Evolutionary conservation across 805 yeast species (phyloP).

Genomic region (Nakazawaea wickerhamii): DNA sequence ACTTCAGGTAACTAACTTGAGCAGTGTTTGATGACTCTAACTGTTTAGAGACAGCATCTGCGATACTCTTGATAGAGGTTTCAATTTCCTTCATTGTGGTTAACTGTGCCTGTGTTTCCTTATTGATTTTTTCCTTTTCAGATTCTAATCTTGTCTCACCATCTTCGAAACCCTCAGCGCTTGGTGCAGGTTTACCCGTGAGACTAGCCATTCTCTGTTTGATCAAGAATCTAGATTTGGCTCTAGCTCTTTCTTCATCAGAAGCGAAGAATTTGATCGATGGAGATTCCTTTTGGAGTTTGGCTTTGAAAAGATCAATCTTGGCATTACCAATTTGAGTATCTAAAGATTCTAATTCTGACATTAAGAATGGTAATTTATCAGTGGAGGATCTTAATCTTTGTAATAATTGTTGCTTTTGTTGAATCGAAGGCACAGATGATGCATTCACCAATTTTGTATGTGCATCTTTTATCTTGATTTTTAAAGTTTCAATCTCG

Average conservation of each 20-base stretch:
- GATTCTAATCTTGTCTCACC: conserved; percentile 50
- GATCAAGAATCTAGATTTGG: conserved; percentile 71
- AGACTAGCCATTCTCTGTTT: conserved; percentile 89
- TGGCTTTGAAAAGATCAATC: conserved; percentile 54
- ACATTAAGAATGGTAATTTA: conserved; percentile 65
- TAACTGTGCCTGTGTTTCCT: conserved; percentile 51
- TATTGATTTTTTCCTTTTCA: conserved; percentile 45
- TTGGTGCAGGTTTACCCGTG: conserved; percentile 64
- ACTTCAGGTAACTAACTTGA: conserved; percentile 55
- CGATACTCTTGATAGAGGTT: conserved; percentile 58
- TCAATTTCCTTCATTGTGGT: conserved; percentile 67
- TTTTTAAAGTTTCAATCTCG: conserved; percentile 62
- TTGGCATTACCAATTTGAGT: conserved; percentile 62
- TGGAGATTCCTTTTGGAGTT: conserved; percentile 60
- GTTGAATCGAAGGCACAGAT: conserved; percentile 32
- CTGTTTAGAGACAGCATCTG: conserved; percentile 31
- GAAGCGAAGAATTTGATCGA: conserved; percentile 79
- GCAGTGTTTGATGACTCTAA: conserved; percentile 26
- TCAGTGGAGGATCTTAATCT: conserved; percentile 63
- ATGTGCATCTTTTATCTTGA: conserved; percentile 47
- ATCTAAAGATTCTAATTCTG: conserved; percentile 58
- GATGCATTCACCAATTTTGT: conserved; percentile 25
- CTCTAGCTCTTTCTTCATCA: conserved; percentile 75
- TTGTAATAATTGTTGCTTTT: conserved; percentile 45
- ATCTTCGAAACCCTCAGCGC: conserved; percentile 42